These are phyloP conservation scores for Limonomyces culmigenus DNA, from an alignment of 1,284 basidiomycete genomes.

Conservation along the genomic window DNA sequence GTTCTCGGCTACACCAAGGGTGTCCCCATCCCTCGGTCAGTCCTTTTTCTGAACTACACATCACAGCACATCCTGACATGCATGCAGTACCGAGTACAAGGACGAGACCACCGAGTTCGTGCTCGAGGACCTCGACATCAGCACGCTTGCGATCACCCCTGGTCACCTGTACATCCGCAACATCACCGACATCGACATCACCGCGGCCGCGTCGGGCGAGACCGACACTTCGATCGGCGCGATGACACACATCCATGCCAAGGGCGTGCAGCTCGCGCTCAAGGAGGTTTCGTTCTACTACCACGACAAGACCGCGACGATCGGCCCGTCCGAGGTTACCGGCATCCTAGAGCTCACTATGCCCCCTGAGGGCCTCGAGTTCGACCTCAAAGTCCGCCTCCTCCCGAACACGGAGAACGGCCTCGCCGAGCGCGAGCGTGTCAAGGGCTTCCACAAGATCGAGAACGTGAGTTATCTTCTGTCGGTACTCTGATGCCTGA, in stretches of 20 bases:
- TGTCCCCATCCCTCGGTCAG: slow-evolving; percentile 48
- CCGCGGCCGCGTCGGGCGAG: slow-evolving; percentile 21
- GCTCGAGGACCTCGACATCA: slow-evolving; percentile 52
- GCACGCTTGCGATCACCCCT: slow-evolving; percentile 43
- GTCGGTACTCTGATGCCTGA: neutral
- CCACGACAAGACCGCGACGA: slow-evolving; percentile 32
- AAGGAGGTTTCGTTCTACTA: slow-evolving; percentile 57
- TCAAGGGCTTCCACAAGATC: slow-evolving; percentile 34
- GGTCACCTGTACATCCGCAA: slow-evolving; percentile 55
- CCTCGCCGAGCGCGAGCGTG: slow-evolving; percentile 21
- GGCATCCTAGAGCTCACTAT: slow-evolving; percentile 43
- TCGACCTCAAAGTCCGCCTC: slow-evolving; percentile 45
- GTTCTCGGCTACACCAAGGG: slow-evolving; percentile 28
- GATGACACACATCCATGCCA: slow-evolving; percentile 42
- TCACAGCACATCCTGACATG: slow-evolving; percentile 2
- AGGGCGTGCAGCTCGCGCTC: slow-evolving; percentile 42
- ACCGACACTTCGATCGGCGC: slow-evolving; percentile 33
- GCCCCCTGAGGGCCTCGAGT: slow-evolving; percentile 44
- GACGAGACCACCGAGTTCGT: slow-evolving; percentile 50
- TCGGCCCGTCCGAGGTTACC: slow-evolving; percentile 36
- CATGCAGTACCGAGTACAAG: slow-evolving; percentile 45
- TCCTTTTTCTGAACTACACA: slow-evolving; percentile 2
- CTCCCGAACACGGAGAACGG: slow-evolving; percentile 31
- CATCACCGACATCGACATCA: slow-evolving; percentile 53
- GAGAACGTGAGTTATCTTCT: slow-evolving; percentile 22